A percentile compares a stretch with the other conserved stretches of the same genome.
These are phyloP conservation scores for Lentinula aciculospora DNA, from an alignment of 768 basidiomycete genomes.

Conservation along the genomic window DNA sequence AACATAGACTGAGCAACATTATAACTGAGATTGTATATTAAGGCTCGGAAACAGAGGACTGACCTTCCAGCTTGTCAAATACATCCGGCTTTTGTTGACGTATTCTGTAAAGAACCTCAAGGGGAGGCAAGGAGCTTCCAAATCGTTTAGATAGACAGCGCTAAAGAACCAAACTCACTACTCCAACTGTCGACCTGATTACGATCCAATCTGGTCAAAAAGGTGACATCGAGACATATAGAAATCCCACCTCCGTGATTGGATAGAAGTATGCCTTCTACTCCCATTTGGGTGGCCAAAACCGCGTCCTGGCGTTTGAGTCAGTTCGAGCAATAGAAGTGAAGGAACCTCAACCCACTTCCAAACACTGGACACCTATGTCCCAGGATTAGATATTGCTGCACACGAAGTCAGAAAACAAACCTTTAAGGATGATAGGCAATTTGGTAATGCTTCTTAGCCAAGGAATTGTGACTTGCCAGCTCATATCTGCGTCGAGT, in stretches of 20 bases:
- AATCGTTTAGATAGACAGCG: conserved; percentile 17
- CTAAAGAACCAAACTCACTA: conserved; percentile 35
- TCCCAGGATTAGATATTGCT: conserved; percentile 8
- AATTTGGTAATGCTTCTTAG: conserved; percentile 61
- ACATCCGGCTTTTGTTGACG: conserved; percentile 71
- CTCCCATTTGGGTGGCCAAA: conserved; percentile 76
- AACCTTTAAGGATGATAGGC: conserved; percentile 74
- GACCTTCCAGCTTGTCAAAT: conserved; percentile 66
- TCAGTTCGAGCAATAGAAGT: neutral
- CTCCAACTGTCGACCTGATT: conserved; percentile 70
- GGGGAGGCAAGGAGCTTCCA: conserved; percentile 62
- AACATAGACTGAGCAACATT: conserved; percentile 65
- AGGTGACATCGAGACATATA: neutral
- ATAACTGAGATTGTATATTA: neutral
- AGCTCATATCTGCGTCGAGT: conserved; percentile 75
- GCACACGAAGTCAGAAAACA: neutral
- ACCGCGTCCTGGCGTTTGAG: conserved; percentile 65
- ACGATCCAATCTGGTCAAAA: neutral
- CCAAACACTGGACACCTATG: conserved; percentile 68
- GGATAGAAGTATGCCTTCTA: conserved; percentile 82
- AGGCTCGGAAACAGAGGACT: neutral
- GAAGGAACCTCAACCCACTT: conserved; percentile 31
- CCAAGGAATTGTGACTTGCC: conserved; percentile 78
- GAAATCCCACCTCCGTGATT: conserved; percentile 77
- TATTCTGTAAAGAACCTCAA: conserved; percentile 74